phyloP scores from a whole-genome alignment of 1,284 basidiomycete genomes.

The Cutaneotrichosporon cavernicola region DNA sequence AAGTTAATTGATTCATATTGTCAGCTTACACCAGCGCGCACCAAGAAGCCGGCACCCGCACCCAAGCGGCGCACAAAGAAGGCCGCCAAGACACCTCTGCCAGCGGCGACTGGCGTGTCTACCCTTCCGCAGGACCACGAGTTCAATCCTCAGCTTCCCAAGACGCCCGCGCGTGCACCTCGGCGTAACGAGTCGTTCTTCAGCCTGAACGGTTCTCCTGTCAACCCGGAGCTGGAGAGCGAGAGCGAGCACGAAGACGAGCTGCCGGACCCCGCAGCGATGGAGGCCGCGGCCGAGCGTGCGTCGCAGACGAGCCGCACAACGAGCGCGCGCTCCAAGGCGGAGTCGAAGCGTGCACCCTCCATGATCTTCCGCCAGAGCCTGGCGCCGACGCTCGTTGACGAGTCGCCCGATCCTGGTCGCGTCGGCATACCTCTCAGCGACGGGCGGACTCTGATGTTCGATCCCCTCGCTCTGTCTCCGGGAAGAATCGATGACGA shows the following conservation, averaged over 20 bases:
- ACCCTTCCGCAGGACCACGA: constrained; percentile 46
- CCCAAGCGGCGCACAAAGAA: constrained; percentile 21
- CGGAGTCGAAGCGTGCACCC: constrained; percentile 25
- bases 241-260: constrained; percentile 32
- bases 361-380: constrained; percentile 45
- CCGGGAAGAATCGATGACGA: constrained; percentile 41
- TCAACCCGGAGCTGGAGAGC: constrained; percentile 18
- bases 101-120: constrained; percentile 10
- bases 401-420: constrained; percentile 10
- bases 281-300: constrained; percentile 31
- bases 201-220: constrained; percentile 40
- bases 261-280: constrained; percentile 45
- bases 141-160: constrained; percentile 45
- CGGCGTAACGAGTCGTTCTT: constrained; percentile 39
- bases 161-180: constrained; percentile 40
- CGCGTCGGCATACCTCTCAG: constrained; percentile 31
- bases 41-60: constrained; percentile 9
- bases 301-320: constrained; percentile 7
- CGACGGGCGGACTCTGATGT: constrained; percentile 39
- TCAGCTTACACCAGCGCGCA: constrained; percentile 9
- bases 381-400: constrained; percentile 13
- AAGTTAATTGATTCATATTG: background rate
- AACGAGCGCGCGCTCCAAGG: background rate
- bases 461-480: constrained; percentile 39
- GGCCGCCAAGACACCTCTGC: constrained; percentile 18